Percentiles rank a stretch among this genome's conserved stretches.
Evolutionary conservation across 495 filamentous ascomycete genomes (phyloP).

Genomic region (Neurospora tetrasperma): DNA sequence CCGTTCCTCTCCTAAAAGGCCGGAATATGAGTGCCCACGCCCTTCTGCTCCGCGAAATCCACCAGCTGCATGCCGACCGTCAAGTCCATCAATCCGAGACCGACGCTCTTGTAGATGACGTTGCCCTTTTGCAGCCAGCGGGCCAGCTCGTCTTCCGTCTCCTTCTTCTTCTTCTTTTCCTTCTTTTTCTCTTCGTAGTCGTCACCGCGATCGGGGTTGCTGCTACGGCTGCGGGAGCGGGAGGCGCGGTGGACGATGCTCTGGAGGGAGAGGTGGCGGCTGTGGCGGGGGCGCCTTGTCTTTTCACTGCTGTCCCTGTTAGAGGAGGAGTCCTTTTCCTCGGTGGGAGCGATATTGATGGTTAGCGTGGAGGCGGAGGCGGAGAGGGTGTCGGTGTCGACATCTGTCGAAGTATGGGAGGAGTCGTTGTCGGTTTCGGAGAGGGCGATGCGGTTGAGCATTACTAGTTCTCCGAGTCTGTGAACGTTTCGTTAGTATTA

Average conservation of each 20-base stretch:
- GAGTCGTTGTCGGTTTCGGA: slow-evolving; percentile 10
- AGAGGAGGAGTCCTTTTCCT: slow-evolving; percentile 4
- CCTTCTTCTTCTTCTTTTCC: slow-evolving; percentile 18
- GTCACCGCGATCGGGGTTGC: neutral
- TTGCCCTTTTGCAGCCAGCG: slow-evolving; percentile 73
- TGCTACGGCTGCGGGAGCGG: neutral
- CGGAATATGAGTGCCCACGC: slow-evolving; percentile 61
- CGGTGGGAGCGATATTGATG: neutral
- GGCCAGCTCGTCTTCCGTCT: slow-evolving; percentile 44
- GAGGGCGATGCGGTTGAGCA: slow-evolving; percentile 33
- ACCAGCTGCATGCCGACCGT: slow-evolving; percentile 67
- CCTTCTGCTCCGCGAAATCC: slow-evolving; percentile 58
- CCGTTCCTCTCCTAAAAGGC: slow-evolving; percentile 43
- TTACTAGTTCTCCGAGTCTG: slow-evolving; percentile 63
- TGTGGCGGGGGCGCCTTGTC: neutral
- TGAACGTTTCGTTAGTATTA: slow-evolving; percentile 10
- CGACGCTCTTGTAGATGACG: slow-evolving; percentile 79
- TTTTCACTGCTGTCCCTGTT: slow-evolving; percentile 1
- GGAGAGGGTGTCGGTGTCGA: slow-evolving; percentile 4
- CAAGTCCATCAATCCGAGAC: slow-evolving; percentile 72
- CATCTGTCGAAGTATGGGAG: neutral
- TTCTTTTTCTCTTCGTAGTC: neutral
- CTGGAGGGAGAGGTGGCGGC: neutral
- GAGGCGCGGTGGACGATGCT: neutral
- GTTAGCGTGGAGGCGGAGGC: slow-evolving; percentile 13